Conservation (phyloP, 208 protist species). For the Trichomonas vaginalis region DNA sequence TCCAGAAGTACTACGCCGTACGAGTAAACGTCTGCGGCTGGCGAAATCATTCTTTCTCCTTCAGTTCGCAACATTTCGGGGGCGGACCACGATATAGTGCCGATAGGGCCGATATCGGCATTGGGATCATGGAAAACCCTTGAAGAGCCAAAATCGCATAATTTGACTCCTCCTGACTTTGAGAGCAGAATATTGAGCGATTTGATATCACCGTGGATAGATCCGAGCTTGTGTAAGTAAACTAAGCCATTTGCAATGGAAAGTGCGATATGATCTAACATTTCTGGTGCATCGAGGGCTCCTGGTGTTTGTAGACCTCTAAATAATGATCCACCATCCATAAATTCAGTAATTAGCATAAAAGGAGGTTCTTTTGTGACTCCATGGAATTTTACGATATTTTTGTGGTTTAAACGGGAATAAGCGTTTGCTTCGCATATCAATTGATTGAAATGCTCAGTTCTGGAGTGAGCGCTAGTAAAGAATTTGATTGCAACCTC, state of each 20-base stretch:
- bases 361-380: neutral
- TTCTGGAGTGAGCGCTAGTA: neutral
- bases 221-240: slow-evolving; percentile 57
- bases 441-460: neutral
- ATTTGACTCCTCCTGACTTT: slow-evolving; percentile 25
- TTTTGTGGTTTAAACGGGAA: neutral
- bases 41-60: neutral
- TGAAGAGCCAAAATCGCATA: slow-evolving; percentile 34
- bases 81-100: neutral
- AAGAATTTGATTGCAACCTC: neutral
- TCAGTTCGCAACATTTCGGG: neutral
- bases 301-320: neutral
- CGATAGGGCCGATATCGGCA: neutral
- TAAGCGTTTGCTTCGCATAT: neutral
- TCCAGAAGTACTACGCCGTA: neutral
- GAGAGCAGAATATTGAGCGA: slow-evolving; percentile 24
- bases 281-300: neutral
- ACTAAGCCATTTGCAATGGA: slow-evolving; percentile 41
- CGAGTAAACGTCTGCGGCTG: neutral
- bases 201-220: slow-evolving; percentile 75
- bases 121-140: neutral
- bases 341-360: neutral
- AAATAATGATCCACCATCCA: neutral
- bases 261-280: neutral
- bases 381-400: neutral